These are phyloP conservation scores for Candida germanica DNA, from an alignment of 805 yeast species.

Conservation along the genomic window DNA sequence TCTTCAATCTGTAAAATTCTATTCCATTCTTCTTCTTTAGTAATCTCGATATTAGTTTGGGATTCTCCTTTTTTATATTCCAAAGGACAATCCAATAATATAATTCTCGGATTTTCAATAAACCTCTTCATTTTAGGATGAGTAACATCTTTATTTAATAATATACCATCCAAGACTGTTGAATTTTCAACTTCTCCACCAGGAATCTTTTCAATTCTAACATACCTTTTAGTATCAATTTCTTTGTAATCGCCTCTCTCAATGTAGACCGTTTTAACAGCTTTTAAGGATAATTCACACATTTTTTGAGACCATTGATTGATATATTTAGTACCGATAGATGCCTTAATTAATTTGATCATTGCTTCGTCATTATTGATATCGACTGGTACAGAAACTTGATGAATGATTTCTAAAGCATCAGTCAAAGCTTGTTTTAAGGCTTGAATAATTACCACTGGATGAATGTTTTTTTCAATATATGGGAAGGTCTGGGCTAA, in stretches of 20 bases:
- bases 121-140: conserved; percentile 96
- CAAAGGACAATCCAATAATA: conserved; percentile 90
- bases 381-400: conserved; percentile 82
- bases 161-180: conserved; percentile 82
- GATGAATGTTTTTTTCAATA: conserved; percentile 92
- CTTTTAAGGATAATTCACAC: conserved; percentile 84
- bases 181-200: conserved; percentile 96
- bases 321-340: conserved; percentile 95
- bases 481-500: conserved; percentile 93
- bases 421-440: conserved; percentile 86
- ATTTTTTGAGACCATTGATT: conserved; percentile 86
- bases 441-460: conserved; percentile 93
- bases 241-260: conserved; percentile 65
- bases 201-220: conserved; percentile 91
- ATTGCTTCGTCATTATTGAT: conserved; percentile 79
- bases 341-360: conserved; percentile 80
- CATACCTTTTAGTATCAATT: conserved; percentile 90
- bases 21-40: conserved; percentile 95
- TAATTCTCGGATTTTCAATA: conserved; percentile 84
- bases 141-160: conserved; percentile 95
- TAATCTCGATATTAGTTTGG: conserved; percentile 95
- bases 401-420: conserved; percentile 83
- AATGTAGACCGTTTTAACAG: conserved; percentile 78
- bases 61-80: conserved; percentile 99
- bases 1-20: conserved; percentile 94